Evolutionary conservation across 306 rosid species (phyloP), one percentile per base, ranked within the genome.

Genomic region (Glycine soja): DNA sequence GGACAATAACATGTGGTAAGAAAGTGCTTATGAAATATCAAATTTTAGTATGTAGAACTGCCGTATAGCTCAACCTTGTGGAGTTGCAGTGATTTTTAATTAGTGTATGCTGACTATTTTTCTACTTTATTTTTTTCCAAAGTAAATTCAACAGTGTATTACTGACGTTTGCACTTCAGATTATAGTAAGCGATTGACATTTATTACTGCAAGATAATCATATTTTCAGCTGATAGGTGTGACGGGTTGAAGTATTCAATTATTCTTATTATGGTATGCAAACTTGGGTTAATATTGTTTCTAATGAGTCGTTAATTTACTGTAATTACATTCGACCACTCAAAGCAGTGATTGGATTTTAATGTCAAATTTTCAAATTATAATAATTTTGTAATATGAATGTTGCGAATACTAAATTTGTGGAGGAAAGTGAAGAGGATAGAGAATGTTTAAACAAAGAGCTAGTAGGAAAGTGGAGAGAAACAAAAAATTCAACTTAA

Each of bases 1-100:
- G 7, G 92, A 87, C 74, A 89, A 88, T 84, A 82, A 87, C 72
- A 85, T 75, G 34, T 91, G 94, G 97, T 93, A 77, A 69, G 67
- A 38, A 77, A 54, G 64, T 61, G 53, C 76, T 10, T 76, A 52
- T 72, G 79, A 62, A 64, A 51, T 69, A 24, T 40, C 63, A 69
- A 57, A 19, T 19, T 19, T 19, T 1, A 50, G n/a, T 36, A 48
- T 63, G 78, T 38, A 1, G 45, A 75, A 56, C 66, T 70, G 63
- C 38, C 75, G 13, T 32, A 38, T 46, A n/a, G 68, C 73, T 72
- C 79, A 78, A 52, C 64, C 47, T 38, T 58, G 36, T 62, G 36
- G 63, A 54, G 80, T 32, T 63, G 34, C 18, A 56, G 70, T 54
- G 58, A 75, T 19, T 38, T 40, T 63, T 47, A 32, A 42, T 56